phyloP scores from a whole-genome alignment of 805 yeast species.

The Wickerhamiella brachini region DNA sequence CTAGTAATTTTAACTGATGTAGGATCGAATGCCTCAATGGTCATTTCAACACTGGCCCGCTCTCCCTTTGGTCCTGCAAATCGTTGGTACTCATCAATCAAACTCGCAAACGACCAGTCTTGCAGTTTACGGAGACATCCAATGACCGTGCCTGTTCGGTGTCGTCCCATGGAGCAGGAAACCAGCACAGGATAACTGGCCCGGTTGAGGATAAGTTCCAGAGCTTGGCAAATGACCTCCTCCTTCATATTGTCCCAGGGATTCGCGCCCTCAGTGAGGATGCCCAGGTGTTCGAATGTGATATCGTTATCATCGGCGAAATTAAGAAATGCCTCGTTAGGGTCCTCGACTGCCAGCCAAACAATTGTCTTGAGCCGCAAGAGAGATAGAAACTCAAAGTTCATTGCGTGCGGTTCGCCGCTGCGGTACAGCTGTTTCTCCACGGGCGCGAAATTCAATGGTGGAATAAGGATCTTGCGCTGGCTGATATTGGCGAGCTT shows the following conservation, averaged over 20 bases:
- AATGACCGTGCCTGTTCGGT: conserved; percentile 90
- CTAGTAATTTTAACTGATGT: conserved; percentile 21
- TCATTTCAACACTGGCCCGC: conserved; percentile 75
- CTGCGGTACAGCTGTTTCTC: conserved; percentile 75
- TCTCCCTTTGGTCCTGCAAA: conserved; percentile 92
- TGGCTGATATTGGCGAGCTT: not conserved
- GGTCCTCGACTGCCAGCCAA: conserved; percentile 95
- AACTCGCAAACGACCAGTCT: conserved; percentile 96
- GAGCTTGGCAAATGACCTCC: conserved; percentile 61
- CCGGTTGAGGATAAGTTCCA: conserved; percentile 58
- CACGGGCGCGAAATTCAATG: conserved; percentile 89
- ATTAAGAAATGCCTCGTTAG: conserved; percentile 72
- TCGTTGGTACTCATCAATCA: conserved; percentile 84
- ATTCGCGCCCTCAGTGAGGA: conserved; percentile 67
- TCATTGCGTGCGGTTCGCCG: conserved; percentile 91
- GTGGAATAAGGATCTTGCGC: conserved; percentile 46
- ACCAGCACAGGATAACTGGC: conserved; percentile 75
- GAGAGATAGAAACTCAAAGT: conserved; percentile 70
- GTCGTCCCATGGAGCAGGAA: conserved; percentile 98
- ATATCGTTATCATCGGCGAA: conserved; percentile 65
- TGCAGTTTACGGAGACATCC: conserved; percentile 87
- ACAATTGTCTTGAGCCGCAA: conserved; percentile 65
- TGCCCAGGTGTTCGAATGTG: conserved; percentile 67
- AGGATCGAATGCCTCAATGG: conserved; percentile 61
- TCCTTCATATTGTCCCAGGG: conserved; percentile 96